phyloP scores from a whole-genome alignment of 2,329 filamentous ascomycete species.

The Aspergillaceae sp. region DNA sequence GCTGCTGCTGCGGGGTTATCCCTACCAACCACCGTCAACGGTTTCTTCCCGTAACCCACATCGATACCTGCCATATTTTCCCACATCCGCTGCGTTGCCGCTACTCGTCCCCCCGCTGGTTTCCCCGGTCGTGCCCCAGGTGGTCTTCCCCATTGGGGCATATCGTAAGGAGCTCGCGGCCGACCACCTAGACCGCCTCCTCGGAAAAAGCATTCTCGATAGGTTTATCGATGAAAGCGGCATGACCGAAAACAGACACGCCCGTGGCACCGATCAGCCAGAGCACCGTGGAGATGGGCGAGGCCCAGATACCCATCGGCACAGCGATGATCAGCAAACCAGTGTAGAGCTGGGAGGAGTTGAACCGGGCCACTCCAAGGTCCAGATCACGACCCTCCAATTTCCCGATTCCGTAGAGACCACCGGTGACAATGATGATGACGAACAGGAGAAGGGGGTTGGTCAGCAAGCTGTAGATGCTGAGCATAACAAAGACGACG shows the following conservation, averaged over 20 bases:
- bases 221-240: constrained; percentile 91
- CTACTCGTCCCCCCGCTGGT: constrained; percentile 45
- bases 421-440: constrained; percentile 75
- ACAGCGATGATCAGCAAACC: constrained; percentile 73
- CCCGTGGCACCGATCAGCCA: constrained; percentile 96
- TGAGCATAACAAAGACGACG: constrained; percentile 85
- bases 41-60: too few species aligned
- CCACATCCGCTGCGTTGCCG: constrained; percentile 44
- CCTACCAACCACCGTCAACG: too few species aligned
- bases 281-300: constrained; percentile 73
- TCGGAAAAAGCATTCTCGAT: constrained; percentile 99
- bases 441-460: constrained; percentile 83
- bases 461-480: constrained; percentile 87
- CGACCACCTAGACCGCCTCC: constrained; percentile 99
- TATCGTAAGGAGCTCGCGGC: constrained; percentile 90
- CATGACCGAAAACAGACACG: constrained; percentile 90
- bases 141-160: constrained; percentile 99
- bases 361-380: constrained; percentile 71
- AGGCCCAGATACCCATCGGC: constrained; percentile 75
- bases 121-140: constrained; percentile 69
- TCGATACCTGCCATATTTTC: constrained; percentile 33
- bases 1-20: too few species aligned
- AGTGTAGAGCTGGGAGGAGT: constrained; percentile 90
- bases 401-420: constrained; percentile 86
- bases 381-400: constrained; percentile 83